Evolutionary conservation across 192 early-diverging fungal species (phyloP).

Genomic region (Rhizophagus clarus): DNA sequence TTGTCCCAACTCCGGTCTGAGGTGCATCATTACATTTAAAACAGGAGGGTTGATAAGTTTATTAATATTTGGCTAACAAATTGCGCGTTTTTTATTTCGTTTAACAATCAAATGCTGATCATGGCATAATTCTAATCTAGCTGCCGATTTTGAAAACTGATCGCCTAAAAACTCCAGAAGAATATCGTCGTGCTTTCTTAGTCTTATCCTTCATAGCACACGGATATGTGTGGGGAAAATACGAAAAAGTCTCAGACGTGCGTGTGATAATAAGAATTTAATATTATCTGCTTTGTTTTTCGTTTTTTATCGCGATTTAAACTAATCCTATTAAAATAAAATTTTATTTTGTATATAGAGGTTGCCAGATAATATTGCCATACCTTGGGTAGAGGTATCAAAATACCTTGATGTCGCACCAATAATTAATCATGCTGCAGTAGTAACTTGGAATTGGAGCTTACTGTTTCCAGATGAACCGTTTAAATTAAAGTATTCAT

Average conservation of each 20-base stretch:
- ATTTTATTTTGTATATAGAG: slow-evolving; percentile 38
- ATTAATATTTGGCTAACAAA: background rate
- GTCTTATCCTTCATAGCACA: slow-evolving; percentile 89
- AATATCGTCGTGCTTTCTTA: slow-evolving; percentile 85
- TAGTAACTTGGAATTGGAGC: slow-evolving; percentile 91
- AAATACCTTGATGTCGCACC: slow-evolving; percentile 81
- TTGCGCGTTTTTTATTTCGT: too few species aligned
- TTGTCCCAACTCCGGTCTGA: too few species aligned
- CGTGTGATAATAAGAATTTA: slow-evolving; percentile 6
- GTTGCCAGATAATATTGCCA: slow-evolving; percentile 75
- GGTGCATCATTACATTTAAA: too few species aligned
- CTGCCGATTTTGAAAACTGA: slow-evolving; percentile 73
- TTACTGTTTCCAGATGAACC: slow-evolving; percentile 81
- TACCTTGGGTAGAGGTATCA: slow-evolving; percentile 81
- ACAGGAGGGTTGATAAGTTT: too few species aligned
- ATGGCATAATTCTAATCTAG: slow-evolving; percentile 36
- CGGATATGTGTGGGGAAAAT: slow-evolving; percentile 90
- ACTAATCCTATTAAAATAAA: background rate
- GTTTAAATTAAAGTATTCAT: slow-evolving; percentile 63
- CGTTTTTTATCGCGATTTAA: slow-evolving; percentile 18
- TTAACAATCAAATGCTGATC: too few species aligned
- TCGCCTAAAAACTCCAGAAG: slow-evolving; percentile 60
- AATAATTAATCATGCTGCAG: slow-evolving; percentile 83
- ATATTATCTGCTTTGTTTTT: background rate
- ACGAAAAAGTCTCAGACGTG: slow-evolving; percentile 73